Evolutionary conservation across 2,329 filamentous ascomycete species (phyloP).

Genomic region (Thielaviopsis musarum): DNA sequence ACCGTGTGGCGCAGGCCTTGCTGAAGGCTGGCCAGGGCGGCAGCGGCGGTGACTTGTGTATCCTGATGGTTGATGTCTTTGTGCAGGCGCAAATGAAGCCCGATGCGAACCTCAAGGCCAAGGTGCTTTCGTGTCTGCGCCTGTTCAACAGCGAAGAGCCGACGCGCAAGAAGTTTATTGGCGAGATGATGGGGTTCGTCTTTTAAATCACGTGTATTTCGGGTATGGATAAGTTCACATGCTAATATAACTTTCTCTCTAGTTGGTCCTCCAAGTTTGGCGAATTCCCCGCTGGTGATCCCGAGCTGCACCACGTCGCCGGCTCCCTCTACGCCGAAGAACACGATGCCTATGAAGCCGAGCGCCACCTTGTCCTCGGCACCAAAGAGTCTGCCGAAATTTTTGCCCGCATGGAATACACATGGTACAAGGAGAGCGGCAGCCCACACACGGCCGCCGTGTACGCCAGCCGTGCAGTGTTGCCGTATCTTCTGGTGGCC

Average conservation of each 20-base stretch:
- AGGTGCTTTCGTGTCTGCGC: slow-evolving; percentile 61
- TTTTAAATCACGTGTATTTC: neutral
- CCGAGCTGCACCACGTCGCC: slow-evolving; percentile 83
- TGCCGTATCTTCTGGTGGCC: slow-evolving; percentile 80
- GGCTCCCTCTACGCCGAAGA: slow-evolving; percentile 85
- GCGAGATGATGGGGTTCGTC: slow-evolving; percentile 59
- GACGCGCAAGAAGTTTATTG: slow-evolving; percentile 81
- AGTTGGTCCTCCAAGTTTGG: slow-evolving; percentile 73
- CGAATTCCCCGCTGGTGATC: slow-evolving; percentile 78
- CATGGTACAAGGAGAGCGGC: slow-evolving; percentile 73
- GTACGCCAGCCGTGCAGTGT: slow-evolving; percentile 71
- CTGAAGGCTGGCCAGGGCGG: slow-evolving; percentile 87
- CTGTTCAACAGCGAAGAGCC: slow-evolving; percentile 73
- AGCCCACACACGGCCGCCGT: slow-evolving; percentile 73
- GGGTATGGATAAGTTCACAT: neutral
- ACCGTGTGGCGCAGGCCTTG: slow-evolving; percentile 66
- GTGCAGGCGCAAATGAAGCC: slow-evolving; percentile 67
- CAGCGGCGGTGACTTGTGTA: slow-evolving; percentile 75
- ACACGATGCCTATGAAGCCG: slow-evolving; percentile 82
- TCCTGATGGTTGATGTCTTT: slow-evolving; percentile 82
- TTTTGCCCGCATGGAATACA: slow-evolving; percentile 70
- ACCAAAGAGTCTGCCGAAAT: slow-evolving; percentile 75
- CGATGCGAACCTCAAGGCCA: slow-evolving; percentile 56
- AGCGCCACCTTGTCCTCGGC: slow-evolving; percentile 74
- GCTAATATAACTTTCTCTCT: neutral